These are phyloP conservation scores for Magnolia changhungtana DNA, from an alignment of 164 flowering plant genomes.

Conservation along the genomic window DNA sequence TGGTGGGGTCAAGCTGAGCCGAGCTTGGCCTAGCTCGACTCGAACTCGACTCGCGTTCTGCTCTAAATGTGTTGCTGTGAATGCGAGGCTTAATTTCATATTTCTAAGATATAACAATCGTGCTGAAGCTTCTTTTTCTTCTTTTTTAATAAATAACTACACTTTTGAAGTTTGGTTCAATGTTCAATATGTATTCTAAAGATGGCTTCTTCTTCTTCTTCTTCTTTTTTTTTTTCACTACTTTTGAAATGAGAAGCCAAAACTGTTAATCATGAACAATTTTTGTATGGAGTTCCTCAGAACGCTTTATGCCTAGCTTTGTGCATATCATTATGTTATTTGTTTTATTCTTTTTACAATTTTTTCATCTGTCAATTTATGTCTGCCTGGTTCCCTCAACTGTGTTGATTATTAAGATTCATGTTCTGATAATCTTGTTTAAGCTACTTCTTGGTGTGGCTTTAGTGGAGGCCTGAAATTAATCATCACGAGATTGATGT, in stretches of 20 bases:
- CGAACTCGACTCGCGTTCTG: too few species aligned
- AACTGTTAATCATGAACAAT: neutral
- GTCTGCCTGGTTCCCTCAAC: neutral
- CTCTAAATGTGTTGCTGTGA: too few species aligned
- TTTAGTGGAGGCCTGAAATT: neutral
- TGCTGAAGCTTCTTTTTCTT: too few species aligned
- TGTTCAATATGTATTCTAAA: too few species aligned
- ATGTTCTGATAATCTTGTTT: neutral
- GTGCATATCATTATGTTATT: neutral
- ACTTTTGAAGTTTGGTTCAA: too few species aligned
- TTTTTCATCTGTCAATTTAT: neutral
- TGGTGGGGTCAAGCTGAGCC: too few species aligned
- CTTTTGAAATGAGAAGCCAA: neutral
- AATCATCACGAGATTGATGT: slow-evolving; percentile 7
- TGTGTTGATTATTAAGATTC: neutral
- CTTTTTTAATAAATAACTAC: too few species aligned
- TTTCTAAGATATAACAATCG: too few species aligned
- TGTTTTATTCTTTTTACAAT: neutral
- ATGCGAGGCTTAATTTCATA: too few species aligned
- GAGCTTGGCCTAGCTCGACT: too few species aligned
- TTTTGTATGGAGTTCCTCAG: neutral
- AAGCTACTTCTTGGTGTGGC: neutral
- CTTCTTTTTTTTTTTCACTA: too few species aligned
- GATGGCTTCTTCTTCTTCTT: too few species aligned
- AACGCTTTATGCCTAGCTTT: neutral